phyloP scores from a whole-genome alignment of 2,329 filamentous ascomycete species.

The Fusarium newnesense region DNA sequence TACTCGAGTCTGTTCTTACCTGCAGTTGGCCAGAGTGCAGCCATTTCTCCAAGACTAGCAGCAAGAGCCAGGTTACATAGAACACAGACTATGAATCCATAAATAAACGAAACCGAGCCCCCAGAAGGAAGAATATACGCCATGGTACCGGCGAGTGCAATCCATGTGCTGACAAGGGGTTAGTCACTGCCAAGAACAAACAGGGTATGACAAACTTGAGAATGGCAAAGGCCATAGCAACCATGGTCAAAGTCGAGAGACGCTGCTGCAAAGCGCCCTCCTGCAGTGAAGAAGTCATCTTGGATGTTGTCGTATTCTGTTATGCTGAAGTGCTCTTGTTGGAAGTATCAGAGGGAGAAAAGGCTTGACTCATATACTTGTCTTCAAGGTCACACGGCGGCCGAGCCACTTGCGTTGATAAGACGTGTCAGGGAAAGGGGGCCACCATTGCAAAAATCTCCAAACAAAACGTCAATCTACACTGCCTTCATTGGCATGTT shows the following conservation, averaged over 20 bases:
- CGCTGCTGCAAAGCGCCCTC: slow-evolving; percentile 18
- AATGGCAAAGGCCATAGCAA: slow-evolving; percentile 56
- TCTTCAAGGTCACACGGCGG: neutral
- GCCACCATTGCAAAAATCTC: neutral
- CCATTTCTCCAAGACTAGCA: slow-evolving; percentile 56
- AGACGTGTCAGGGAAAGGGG: neutral
- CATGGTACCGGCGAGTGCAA: slow-evolving; percentile 54
- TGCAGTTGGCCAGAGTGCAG: slow-evolving; percentile 57
- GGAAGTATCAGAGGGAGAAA: neutral
- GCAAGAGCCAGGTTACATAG: slow-evolving; percentile 55
- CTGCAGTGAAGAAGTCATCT: neutral
- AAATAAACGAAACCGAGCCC: slow-evolving; percentile 54
- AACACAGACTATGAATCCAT: slow-evolving; percentile 59
- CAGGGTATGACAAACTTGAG: slow-evolving; percentile 46
- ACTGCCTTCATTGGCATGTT: neutral
- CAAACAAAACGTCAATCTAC: neutral
- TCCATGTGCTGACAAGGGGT: slow-evolving; percentile 36
- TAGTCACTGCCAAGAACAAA: neutral
- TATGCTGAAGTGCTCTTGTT: neutral
- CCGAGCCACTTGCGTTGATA: neutral
- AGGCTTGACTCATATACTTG: slow-evolving; percentile 12
- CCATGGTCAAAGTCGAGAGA: slow-evolving; percentile 53
- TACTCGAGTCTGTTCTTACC: slow-evolving; percentile 29
- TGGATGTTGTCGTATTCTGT: accelerated
- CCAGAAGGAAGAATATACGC: slow-evolving; percentile 55